These are phyloP conservation scores for Backusella luteola DNA, from an alignment of 192 early-diverging fungal genomes.

Conservation along the genomic window DNA sequence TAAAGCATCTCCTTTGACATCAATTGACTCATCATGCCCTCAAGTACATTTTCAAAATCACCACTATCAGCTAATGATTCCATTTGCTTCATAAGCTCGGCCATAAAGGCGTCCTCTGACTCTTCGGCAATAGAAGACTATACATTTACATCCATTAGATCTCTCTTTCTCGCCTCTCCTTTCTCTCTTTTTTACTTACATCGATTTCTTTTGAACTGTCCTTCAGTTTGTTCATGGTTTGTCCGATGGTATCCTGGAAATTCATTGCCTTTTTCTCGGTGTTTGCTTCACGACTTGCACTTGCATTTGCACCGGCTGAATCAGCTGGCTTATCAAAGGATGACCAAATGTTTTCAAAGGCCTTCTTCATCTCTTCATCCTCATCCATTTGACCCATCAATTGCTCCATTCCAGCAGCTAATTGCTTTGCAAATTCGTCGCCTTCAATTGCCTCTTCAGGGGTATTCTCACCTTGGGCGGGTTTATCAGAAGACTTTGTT, in stretches of 20 bases:
- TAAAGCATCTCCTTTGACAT: constrained; percentile 93
- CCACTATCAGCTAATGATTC: constrained; percentile 58
- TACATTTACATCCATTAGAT: not conserved
- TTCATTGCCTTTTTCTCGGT: constrained; percentile 32
- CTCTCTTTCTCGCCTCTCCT: not conserved
- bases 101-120: constrained; percentile 52
- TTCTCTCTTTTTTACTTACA: constrained; percentile 42
- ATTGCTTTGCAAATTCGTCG: constrained; percentile 71
- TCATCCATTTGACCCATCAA: constrained; percentile 63
- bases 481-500: constrained; percentile 20
- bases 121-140: constrained; percentile 54
- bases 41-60: constrained; percentile 85
- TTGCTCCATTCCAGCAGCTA: constrained; percentile 82
- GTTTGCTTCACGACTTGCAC: not conserved
- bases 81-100: constrained; percentile 86
- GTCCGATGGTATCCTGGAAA: constrained; percentile 88
- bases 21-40: constrained; percentile 86
- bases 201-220: constrained; percentile 83
- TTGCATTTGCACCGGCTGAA: not conserved
- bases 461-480: constrained; percentile 7
- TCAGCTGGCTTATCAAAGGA: constrained; percentile 33
- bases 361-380: constrained; percentile 49
- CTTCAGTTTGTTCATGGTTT: constrained; percentile 89
- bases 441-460: constrained; percentile 43
- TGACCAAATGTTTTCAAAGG: constrained; percentile 56